These are phyloP conservation scores for Tetratostichococcus sp. DNA, from an alignment of 139 green algal genomes.

Conservation along the genomic window DNA sequence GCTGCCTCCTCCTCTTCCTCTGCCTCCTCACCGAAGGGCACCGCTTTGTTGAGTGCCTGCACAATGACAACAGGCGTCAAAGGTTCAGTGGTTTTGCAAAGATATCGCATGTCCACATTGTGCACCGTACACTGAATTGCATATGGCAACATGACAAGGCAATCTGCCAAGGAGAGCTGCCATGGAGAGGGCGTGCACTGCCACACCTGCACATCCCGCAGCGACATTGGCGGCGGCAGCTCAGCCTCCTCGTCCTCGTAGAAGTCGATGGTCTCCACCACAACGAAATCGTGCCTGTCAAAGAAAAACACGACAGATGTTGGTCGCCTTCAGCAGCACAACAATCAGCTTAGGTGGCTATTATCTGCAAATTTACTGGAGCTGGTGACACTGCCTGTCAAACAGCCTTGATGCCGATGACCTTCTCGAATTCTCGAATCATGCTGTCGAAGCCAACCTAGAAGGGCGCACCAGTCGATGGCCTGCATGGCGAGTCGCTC, in stretches of 20 bases:
- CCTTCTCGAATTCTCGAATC: too few species aligned
- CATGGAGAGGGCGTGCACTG: constrained; percentile 19
- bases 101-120: too few species aligned
- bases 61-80: too few species aligned
- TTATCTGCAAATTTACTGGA: too few species aligned
- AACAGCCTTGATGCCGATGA: too few species aligned
- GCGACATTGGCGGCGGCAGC: constrained; percentile 80
- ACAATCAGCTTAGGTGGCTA: too few species aligned
- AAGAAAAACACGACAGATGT: not conserved
- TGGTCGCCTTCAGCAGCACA: too few species aligned
- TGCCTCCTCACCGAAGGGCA: constrained; percentile 18
- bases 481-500: constrained; percentile 85
- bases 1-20: constrained; percentile 32
- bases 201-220: constrained; percentile 65
- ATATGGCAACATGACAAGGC: too few species aligned
- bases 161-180: not conserved
- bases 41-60: constrained; percentile 54
- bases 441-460: too few species aligned
- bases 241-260: constrained; percentile 83
- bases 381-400: too few species aligned
- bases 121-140: too few species aligned
- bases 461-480: constrained; percentile 76
- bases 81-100: too few species aligned
- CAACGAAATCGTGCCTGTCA: constrained; percentile 90
- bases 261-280: constrained; percentile 97